phyloP scores from a whole-genome alignment of 2,329 filamentous ascomycete genomes.

The Fusarium sp. region DNA sequence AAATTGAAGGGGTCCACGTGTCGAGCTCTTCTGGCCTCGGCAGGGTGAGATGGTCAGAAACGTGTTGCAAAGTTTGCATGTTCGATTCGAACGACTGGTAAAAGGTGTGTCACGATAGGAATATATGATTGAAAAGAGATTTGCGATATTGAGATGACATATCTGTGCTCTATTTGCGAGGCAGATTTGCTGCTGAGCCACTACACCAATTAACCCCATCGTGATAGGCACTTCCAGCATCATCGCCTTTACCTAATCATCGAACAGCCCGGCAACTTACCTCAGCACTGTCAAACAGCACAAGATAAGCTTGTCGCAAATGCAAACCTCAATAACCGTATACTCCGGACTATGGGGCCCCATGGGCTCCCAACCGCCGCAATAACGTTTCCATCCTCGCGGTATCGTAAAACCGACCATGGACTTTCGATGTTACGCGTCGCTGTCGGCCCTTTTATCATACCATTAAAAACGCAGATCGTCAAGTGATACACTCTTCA shows the following conservation, averaged over 20 bases:
- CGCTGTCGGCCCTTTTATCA: slow-evolving; percentile 2
- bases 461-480: not conserved
- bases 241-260: not conserved
- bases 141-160: not conserved
- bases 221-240: not conserved
- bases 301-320: not conserved
- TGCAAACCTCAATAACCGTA: not conserved
- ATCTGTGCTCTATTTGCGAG: not conserved
- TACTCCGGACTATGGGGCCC: not conserved
- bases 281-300: not conserved
- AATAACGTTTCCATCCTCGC: accelerated
- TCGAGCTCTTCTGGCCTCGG: no score
- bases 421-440: not conserved
- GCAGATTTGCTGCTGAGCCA: not conserved
- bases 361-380: not conserved
- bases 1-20: not conserved
- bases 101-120: not conserved
- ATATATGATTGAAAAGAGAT: not conserved
- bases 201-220: accelerated
- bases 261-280: not conserved
- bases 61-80: no score
- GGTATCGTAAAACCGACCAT: not conserved
- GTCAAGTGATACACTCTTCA: not conserved
- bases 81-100: no score
- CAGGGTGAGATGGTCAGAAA: no score